Conservation (phyloP, 306 rosid genomes). For the Astragalus glycyphyllos region DNA sequence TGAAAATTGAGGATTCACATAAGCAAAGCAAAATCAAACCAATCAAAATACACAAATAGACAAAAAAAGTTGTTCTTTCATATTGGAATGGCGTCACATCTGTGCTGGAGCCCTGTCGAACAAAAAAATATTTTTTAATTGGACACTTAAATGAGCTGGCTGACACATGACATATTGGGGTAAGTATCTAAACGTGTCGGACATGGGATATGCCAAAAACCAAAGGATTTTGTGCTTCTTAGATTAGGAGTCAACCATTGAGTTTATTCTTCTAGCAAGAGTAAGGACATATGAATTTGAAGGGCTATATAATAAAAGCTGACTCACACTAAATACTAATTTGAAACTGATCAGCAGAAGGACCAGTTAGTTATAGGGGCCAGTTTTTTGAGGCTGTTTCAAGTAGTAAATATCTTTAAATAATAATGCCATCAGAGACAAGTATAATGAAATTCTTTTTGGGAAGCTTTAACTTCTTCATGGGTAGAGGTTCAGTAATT, state of each 20-base stretch:
- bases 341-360: not conserved
- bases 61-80: too few relatives aligned
- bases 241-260: not conserved
- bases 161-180: too few relatives aligned
- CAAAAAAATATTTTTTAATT: too few relatives aligned
- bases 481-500: slow-evolving; percentile 26
- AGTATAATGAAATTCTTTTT: not conserved
- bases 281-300: not conserved
- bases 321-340: not conserved
- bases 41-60: too few relatives aligned
- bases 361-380: not conserved
- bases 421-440: slow-evolving; percentile 10
- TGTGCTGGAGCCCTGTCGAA: too few relatives aligned
- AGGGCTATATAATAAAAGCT: not conserved
- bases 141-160: too few relatives aligned
- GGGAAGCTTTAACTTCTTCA: slow-evolving; percentile 11
- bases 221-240: not conserved
- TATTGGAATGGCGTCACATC: too few relatives aligned
- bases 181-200: too few relatives aligned
- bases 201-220: too few relatives aligned
- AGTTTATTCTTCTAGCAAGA: slow-evolving; percentile 11
- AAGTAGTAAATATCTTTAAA: slow-evolving; percentile 15
- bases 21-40: too few relatives aligned
- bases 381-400: not conserved
- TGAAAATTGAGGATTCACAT: too few relatives aligned